Conservation (phyloP, 73 alveolate genomes). For the Loxodes magnus region DNA sequence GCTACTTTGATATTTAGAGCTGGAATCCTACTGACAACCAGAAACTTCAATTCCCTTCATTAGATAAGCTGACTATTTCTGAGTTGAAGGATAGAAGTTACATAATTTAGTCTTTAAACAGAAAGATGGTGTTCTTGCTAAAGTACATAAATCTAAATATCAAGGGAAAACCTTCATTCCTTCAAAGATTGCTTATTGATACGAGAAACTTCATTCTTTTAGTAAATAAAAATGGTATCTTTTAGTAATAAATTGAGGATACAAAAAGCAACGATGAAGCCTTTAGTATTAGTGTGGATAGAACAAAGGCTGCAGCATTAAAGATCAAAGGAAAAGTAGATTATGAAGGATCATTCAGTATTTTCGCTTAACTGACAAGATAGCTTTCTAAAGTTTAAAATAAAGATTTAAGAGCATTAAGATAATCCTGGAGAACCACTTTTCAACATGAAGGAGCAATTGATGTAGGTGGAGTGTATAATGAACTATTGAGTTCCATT, state of each 20-base stretch:
- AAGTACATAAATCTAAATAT: slow-evolving; percentile 39
- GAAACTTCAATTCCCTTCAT: slow-evolving; percentile 40
- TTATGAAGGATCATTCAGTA: slow-evolving; percentile 35
- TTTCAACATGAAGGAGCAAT: slow-evolving; percentile 70
- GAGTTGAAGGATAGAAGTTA: slow-evolving; percentile 34
- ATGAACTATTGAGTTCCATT: slow-evolving; percentile 59
- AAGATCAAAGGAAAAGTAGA: slow-evolving; percentile 43
- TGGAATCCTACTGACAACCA: slow-evolving; percentile 40
- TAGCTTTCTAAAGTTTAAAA: slow-evolving; percentile 15
- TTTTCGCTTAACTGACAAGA: slow-evolving; percentile 43
- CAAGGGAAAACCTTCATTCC: background rate
- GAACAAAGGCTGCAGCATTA: slow-evolving; percentile 38
- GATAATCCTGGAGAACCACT: slow-evolving; percentile 41
- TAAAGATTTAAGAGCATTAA: slow-evolving; percentile 17
- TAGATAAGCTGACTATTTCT: slow-evolving; percentile 36
- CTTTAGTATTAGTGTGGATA: slow-evolving; percentile 35
- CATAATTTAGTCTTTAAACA: slow-evolving; percentile 31
- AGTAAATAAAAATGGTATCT: background rate
- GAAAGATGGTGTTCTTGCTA: slow-evolving; percentile 22
- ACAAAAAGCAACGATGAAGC: slow-evolving; percentile 22
- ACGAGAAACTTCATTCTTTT: slow-evolving; percentile 11
- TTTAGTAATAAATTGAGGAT: slow-evolving; percentile 7
- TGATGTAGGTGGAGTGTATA: slow-evolving; percentile 81
- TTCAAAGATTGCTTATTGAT: slow-evolving; percentile 6
- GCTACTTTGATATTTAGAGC: background rate